Base-by-base conservation (phyloP, 106 monocot genomes). In the Ottelia alismoides region DNA sequence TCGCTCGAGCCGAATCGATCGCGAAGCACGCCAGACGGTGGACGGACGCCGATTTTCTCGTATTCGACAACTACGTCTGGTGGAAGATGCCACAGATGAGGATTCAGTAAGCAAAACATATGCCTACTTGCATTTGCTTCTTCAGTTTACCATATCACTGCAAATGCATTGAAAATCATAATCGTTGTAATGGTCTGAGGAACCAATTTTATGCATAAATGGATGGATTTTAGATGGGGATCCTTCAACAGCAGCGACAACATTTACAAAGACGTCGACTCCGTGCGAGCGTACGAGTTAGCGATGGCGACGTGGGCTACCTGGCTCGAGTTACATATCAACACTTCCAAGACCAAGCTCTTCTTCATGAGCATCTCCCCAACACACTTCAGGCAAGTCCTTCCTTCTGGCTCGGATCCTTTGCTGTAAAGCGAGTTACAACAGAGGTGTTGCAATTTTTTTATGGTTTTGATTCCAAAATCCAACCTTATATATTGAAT, bases 361-460 rank as follows among this genome's bases (percentile, higher is more conserved):
- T 90, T 90, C 69, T 90, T 90, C 52, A 64, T 68, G 28, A 84
- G 65, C 72, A 80, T 84, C 77, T 90, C 89, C 9, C 84, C 89
- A 49, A 50, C 77, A 24, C 89, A 90, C 65, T 54, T 21, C 25
- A 72, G 53, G 87, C 82, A 56, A 43, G 40, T 43, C 40, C 40
- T 43, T n/a, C n/a, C n/a, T n/a, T n/a, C n/a, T n/a, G n/a, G n/a
- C n/a, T n/a, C n/a, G n/a, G n/a, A n/a, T n/a, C n/a, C n/a, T n/a
- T n/a, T n/a, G 17, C 44, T n/a, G n/a, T n/a, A n/a, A n/a, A n/a
- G n/a, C n/a, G n/a, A n/a, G n/a, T n/a, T n/a, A n/a, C n/a, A n/a
- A n/a, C n/a, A n/a, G n/a, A n/a, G n/a, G n/a, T n/a, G n/a, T n/a
- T n/a, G n/a, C n/a, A n/a, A n/a, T n/a, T n/a, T n/a, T n/a, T n/a